These are phyloP conservation scores for Cichorium intybus DNA, from an alignment of 140 eudicot species.

Conservation along the genomic window DNA sequence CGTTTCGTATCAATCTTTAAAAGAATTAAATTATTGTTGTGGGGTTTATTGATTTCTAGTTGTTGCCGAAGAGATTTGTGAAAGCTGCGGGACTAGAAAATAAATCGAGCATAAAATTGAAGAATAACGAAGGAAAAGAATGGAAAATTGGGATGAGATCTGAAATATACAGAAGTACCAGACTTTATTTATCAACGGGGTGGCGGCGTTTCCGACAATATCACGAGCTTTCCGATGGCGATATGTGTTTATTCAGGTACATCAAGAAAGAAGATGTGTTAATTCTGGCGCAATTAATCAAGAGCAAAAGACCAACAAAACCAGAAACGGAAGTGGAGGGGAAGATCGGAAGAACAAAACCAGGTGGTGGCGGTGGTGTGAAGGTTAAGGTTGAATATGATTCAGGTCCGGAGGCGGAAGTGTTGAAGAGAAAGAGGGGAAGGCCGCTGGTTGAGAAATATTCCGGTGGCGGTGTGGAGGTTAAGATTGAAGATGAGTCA, in stretches of 20 bases:
- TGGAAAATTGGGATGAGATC: slow-evolving; percentile 12
- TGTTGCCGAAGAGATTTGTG: slow-evolving; percentile 28
- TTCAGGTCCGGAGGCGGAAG: not conserved
- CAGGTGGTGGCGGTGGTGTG: not conserved
- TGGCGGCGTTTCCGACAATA: slow-evolving; percentile 28
- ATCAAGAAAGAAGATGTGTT: slow-evolving; percentile 18
- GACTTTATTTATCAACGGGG: slow-evolving; percentile 12
- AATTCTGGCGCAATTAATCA: not conserved
- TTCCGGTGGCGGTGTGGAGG: slow-evolving; percentile 9
- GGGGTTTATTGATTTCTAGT: too few species aligned
- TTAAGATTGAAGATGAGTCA: slow-evolving; percentile 17
- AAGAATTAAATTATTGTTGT: too few species aligned
- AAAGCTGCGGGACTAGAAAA: slow-evolving; percentile 13
- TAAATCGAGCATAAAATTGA: slow-evolving; percentile 4
- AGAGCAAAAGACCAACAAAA: not conserved
- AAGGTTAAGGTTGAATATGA: slow-evolving; percentile 8
- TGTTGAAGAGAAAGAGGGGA: not conserved
- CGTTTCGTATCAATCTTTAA: too few species aligned
- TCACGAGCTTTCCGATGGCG: slow-evolving; percentile 22
- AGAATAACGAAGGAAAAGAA: slow-evolving; percentile 25
- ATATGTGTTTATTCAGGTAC: slow-evolving; percentile 22
- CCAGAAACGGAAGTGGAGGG: too few species aligned
- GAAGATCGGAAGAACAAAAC: not conserved
- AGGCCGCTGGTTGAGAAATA: not conserved
- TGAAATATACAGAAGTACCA: not conserved